Evolutionary conservation across 169 alveolate species (phyloP), one percentile per base, ranked within the genome.

Genomic region (Eimeria sp.): DNA sequence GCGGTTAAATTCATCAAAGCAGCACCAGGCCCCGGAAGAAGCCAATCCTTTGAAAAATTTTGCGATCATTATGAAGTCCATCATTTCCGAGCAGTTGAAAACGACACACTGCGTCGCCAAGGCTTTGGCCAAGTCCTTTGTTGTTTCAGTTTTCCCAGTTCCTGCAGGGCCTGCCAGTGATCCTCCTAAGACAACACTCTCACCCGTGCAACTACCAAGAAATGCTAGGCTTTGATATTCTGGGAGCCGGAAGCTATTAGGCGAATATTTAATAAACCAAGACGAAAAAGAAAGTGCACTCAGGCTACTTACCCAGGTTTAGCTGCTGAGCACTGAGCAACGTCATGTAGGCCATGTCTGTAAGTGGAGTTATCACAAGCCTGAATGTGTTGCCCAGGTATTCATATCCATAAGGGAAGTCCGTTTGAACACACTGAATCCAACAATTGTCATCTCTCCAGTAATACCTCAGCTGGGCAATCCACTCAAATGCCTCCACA

Each of bases 141-240:
- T 99, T 18, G 99, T 98, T 97, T 99, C 99, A 27, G 99, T 99
- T 97, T 99, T 99, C 18, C 99, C 99, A 5, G 99, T 99, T n/a
- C 99, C 99, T 18, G 99, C 99, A 22, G 99, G 99, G 49, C 99
- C 99, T 63, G 99, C 99, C 40, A 99, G 99, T 11, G 99, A 99
- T 94, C 99, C 99, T 25, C 97, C 97, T 95, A 34, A 57, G 49
- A 13, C 54, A 22, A n/a, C 27, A 63, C 11, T 10, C 80, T 4
- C 89, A 73, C 80, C 40, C 43, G 49, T 7, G 72, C 40, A 22
- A 5, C 4, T 47, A 45, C 7, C 49, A 1, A 75, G 57, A 63
- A 47, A 20, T 78, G 54, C 20, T 7, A 25, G 47, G 54, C 20
- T 22, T 49, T 27, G 67, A 25, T 13, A 10, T 14, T 10, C 13